Evolutionary conservation across 2,329 filamentous ascomycete genomes (phyloP).

Genomic region (Peltaster fructicola): DNA sequence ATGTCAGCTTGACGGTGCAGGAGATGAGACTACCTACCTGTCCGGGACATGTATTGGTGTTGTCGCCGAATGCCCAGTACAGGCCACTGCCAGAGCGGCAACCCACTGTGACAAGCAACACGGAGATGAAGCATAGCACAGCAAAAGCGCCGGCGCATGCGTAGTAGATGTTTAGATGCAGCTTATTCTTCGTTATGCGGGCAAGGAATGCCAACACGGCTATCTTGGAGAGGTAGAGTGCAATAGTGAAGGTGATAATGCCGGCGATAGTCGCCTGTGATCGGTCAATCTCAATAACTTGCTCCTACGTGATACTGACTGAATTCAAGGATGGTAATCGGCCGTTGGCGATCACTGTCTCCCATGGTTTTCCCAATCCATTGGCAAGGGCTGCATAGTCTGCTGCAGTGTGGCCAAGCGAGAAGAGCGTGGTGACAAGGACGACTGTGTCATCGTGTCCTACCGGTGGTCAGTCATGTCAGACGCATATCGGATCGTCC

Average conservation of each 20-base stretch:
- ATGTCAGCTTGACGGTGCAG: conserved; percentile 1
- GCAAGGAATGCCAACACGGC: conserved; percentile 17
- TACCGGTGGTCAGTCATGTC: too few species aligned
- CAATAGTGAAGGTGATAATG: conserved; percentile 14
- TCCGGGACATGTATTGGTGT: conserved; percentile 10
- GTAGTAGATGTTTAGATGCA: conserved; percentile 12
- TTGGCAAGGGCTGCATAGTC: conserved; percentile 13
- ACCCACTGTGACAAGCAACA: conserved; percentile 13
- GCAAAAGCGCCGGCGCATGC: conserved; percentile 10
- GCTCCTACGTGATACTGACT: too few species aligned
- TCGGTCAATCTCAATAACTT: too few species aligned
- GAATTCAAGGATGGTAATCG: conserved; percentile 9
- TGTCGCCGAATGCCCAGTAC: conserved; percentile 15
- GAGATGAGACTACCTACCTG: conserved; percentile 14
- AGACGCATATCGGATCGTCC: too few species aligned
- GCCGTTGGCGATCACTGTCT: conserved; percentile 5
- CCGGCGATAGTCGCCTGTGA: conserved; percentile 12
- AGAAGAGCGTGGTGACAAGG: conserved; percentile 12
- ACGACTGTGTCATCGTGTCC: conserved; percentile 15
- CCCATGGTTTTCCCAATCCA: conserved; percentile 14
- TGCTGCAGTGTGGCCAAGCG: conserved; percentile 13
- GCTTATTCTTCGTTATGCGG: conserved; percentile 14
- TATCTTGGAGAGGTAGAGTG: conserved; percentile 16
- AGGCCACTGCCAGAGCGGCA: conserved; percentile 12
- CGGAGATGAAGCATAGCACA: conserved; percentile 13